Evolutionary conservation across 495 filamentous ascomycete genomes (phyloP).

Genomic region (Hyaloscypha variabilis): DNA sequence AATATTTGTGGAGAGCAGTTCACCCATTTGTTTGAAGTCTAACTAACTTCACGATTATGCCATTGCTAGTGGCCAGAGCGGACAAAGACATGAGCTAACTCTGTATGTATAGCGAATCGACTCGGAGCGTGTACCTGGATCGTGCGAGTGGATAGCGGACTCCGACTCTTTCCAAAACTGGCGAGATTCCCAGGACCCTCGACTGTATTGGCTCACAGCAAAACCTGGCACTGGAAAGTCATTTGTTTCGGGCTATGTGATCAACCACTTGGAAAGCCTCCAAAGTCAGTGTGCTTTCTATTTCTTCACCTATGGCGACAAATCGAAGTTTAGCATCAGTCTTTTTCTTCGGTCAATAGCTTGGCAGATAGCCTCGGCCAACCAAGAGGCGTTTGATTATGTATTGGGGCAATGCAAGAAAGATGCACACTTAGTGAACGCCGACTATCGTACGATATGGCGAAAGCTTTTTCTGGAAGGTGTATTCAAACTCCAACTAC

Average conservation of each 20-base stretch:
- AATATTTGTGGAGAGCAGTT: too few relatives aligned
- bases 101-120: too few relatives aligned
- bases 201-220: slow-evolving; percentile 33
- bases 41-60: too few relatives aligned
- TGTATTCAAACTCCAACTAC: slow-evolving; percentile 9
- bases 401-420: slow-evolving; percentile 1
- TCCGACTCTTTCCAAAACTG: background rate
- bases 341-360: slow-evolving; percentile 35
- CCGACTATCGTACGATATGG: slow-evolving; percentile 23
- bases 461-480: slow-evolving; percentile 20
- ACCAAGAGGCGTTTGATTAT: background rate
- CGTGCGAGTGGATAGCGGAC: background rate
- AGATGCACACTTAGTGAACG: background rate
- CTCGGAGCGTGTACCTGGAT: background rate
- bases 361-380: slow-evolving; percentile 32
- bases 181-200: too few relatives aligned
- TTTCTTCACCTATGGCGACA: slow-evolving; percentile 35
- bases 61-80: too few relatives aligned
- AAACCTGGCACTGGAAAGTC: slow-evolving; percentile 40
- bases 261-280: slow-evolving; percentile 36
- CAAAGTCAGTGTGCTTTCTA: slow-evolving; percentile 37
- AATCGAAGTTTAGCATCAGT: slow-evolving; percentile 28
- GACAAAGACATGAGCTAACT: too few relatives aligned
- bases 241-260: slow-evolving; percentile 37
- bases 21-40: too few relatives aligned